Base-by-base conservation (phyloP, 2,329 filamentous ascomycete genomes). In the Magnaporthiopsis incrustans region DNA sequence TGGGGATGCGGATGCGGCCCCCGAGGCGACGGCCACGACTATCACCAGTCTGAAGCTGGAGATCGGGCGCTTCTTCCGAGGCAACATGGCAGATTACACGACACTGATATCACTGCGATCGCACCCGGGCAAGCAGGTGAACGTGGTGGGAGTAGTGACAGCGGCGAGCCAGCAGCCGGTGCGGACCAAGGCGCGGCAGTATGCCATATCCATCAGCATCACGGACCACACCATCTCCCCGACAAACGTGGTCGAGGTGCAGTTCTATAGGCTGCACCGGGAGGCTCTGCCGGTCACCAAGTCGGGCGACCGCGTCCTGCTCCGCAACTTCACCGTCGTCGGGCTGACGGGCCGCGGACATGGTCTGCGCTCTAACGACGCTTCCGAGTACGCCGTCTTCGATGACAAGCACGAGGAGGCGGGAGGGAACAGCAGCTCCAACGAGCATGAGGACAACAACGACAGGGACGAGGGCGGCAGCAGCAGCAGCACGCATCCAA, bases 301-400 rank as follows among this genome's bases (percentile, higher is more conserved):
- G 56, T 74, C 77, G 5, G 86, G 86, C 7, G 85, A 89, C 68
- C 79, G 83, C 2, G 77, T 88, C 38, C 76, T 89, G 38, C 78
- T 89, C 56, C 80, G 83, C 30, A 77, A 79, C 60, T 84, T 89
- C 67, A 77, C 78, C 33, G 81, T 86, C 18, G 76, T 81, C 57
- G 77, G 84, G 3, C 73, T 87, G 62, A 80, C 81, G 65, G 77
- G 77, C 59, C 81, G 81, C 63, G 85, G 82, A 1, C 86, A 84
- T 66, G 85, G 83, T 0, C 73, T 88, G 61, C 76, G 79, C 60
- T 79, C 79, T n/a, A 78, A 77, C n/a, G 82, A 83, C 59, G 77
- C 75, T 44, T 87, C 84, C 22, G 81, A 82, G 63, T 89, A 86
- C 83, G 85, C 83, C 2, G 83, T 89, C 3, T 87, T 85, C 67